These are phyloP conservation scores for Discostella pseudostelligera DNA, from an alignment of 108 stramenopile genomes.

Conservation along the genomic window DNA sequence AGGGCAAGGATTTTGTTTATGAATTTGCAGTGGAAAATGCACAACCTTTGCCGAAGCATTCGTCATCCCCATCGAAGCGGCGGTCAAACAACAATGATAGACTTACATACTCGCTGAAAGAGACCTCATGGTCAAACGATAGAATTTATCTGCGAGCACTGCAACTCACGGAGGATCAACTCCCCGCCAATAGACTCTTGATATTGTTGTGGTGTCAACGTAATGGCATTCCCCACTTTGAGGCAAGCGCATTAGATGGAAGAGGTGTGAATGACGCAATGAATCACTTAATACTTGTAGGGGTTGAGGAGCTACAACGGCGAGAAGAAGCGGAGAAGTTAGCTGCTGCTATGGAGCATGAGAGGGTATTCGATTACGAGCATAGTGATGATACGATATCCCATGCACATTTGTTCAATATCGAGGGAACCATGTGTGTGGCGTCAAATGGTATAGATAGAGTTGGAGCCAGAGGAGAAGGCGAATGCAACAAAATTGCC, in stretches of 20 bases:
- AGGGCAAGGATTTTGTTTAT: slow-evolving; percentile 67
- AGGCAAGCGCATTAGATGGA: slow-evolving; percentile 70
- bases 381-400: neutral
- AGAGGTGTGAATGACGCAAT: slow-evolving; percentile 67
- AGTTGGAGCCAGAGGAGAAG: neutral
- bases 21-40: slow-evolving; percentile 52
- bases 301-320: slow-evolving; percentile 38
- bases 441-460: neutral
- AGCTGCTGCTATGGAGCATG: neutral
- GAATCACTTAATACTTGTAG: slow-evolving; percentile 46
- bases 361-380: neutral
- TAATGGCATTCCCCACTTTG: slow-evolving; percentile 73
- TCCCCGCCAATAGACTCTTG: slow-evolving; percentile 69
- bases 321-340: slow-evolving; percentile 16
- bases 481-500: neutral
- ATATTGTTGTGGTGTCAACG: slow-evolving; percentile 77
- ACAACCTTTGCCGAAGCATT: neutral
- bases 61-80: slow-evolving; percentile 10
- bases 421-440: neutral
- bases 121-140: slow-evolving; percentile 55
- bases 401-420: neutral
- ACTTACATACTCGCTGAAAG: slow-evolving; percentile 41
- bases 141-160: slow-evolving; percentile 65
- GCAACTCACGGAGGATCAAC: slow-evolving; percentile 66
- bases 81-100: slow-evolving; percentile 22